These are phyloP conservation scores for Chlamydomonas schloesseri DNA, from an alignment of 139 green algal species.

Conservation along the genomic window DNA sequence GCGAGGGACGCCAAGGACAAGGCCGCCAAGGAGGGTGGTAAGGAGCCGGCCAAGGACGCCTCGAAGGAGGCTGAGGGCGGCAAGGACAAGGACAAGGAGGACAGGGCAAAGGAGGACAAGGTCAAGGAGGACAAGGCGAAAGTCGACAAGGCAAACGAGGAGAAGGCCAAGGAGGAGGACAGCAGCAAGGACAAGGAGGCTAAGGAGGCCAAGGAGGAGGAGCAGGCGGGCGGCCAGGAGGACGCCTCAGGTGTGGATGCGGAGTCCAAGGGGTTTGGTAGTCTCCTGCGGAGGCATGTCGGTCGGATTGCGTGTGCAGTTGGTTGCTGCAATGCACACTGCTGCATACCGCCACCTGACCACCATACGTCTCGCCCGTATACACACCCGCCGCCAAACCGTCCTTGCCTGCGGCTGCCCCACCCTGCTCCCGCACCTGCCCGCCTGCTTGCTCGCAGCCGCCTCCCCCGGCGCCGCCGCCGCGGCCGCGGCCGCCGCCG, in stretches of 20 bases:
- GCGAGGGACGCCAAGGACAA: not conserved
- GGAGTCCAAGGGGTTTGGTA: not conserved
- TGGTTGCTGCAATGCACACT: too few relatives aligned
- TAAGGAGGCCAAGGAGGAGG: not conserved
- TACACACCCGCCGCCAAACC: too few relatives aligned
- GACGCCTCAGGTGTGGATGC: not conserved
- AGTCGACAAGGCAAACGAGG: not conserved
- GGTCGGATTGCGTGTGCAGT: too few relatives aligned
- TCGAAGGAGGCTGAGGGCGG: too few relatives aligned
- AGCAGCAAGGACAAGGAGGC: not conserved
- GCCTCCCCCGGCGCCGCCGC: not conserved
- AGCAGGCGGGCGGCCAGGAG: not conserved
- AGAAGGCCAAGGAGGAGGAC: not conserved
- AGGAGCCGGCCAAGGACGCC: not conserved
- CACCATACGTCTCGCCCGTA: too few relatives aligned
- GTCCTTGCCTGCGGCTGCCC: not conserved
- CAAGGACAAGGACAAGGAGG: not conserved
- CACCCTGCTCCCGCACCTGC: not conserved
- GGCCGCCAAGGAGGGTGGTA: constrained; percentile 19
- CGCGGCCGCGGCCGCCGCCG: not conserved
- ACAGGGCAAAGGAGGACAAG: not conserved
- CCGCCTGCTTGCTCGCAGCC: not conserved
- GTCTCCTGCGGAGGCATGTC: too few relatives aligned
- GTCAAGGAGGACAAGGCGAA: constrained; percentile 25
- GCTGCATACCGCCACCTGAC: too few relatives aligned